Percentiles rank a stretch among this genome's conserved stretches.
These are phyloP conservation scores for Fusarium graminum DNA, from an alignment of 2,329 filamentous ascomycete genomes.

Conservation along the genomic window DNA sequence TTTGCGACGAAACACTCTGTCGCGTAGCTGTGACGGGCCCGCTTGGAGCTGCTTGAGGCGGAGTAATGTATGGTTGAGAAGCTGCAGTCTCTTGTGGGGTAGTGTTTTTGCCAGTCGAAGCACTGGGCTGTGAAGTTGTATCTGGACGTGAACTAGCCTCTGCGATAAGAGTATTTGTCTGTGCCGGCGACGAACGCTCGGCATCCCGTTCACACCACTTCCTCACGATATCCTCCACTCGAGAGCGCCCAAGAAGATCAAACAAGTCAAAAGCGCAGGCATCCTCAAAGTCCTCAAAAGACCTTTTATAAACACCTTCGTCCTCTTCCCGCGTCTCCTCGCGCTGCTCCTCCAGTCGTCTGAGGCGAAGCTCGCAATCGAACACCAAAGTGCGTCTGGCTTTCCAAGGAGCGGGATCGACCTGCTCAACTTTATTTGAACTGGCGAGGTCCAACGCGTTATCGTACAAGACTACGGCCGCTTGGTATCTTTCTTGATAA, in stretches of 20 bases:
- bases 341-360: not conserved
- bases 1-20: not conserved
- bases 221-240: not conserved
- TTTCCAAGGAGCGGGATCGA: not conserved
- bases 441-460: not conserved
- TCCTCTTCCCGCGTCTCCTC: not conserved
- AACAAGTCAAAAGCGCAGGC: not conserved
- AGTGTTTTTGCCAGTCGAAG: rapidly evolving
- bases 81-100: not conserved
- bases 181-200: not conserved
- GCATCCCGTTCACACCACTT: not conserved
- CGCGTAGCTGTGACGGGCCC: not conserved
- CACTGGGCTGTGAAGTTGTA: not conserved
- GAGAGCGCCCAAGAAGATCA: not conserved
- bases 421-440: not conserved
- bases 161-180: not conserved
- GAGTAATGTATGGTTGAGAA: not conserved
- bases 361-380: not conserved
- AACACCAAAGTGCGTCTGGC: not conserved
- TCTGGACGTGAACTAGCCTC: not conserved
- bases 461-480: not conserved
- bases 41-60: not conserved
- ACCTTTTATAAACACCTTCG: not conserved
- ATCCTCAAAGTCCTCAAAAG: not conserved
- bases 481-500: not conserved